Conservation (phyloP, 2,329 filamentous ascomycete species). For the Talaromyces amestolkiae region DNA sequence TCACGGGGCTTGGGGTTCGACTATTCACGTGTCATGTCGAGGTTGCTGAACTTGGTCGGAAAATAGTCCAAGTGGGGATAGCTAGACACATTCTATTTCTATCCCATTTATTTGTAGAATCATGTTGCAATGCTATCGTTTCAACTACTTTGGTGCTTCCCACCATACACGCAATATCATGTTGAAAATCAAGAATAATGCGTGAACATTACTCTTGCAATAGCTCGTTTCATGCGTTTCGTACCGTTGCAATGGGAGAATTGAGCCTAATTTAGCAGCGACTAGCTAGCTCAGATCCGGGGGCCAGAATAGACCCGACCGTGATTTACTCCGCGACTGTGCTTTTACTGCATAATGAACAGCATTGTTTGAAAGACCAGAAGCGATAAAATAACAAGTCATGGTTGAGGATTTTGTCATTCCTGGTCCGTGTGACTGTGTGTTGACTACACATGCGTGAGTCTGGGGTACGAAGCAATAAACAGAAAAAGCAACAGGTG, state of each 20-base stretch:
- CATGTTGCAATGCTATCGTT: constrained; percentile 3
- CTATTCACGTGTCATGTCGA: neutral
- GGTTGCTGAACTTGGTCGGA: neutral
- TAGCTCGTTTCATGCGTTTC: constrained; percentile 6
- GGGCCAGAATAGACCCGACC: neutral
- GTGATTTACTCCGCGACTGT: neutral
- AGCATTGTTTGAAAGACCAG: neutral
- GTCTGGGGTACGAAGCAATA: neutral
- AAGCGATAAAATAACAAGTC: neutral
- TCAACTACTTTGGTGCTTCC: neutral
- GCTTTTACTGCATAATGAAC: neutral
- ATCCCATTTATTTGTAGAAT: neutral
- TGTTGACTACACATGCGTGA: neutral
- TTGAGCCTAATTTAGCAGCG: constrained; percentile 8
- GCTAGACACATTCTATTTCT: neutral
- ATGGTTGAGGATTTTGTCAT: neutral
- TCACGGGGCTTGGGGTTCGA: neutral
- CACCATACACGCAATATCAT: neutral
- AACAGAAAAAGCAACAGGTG: neutral
- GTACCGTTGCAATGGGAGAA: constrained; percentile 10
- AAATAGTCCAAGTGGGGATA: neutral
- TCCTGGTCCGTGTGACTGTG: neutral
- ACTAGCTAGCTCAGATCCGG: neutral
- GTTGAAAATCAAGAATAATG: neutral
- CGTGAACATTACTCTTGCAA: neutral